Evolutionary conservation across 371 early-diverging fungal species (phyloP).

Genomic region (Mortierella sp.): DNA sequence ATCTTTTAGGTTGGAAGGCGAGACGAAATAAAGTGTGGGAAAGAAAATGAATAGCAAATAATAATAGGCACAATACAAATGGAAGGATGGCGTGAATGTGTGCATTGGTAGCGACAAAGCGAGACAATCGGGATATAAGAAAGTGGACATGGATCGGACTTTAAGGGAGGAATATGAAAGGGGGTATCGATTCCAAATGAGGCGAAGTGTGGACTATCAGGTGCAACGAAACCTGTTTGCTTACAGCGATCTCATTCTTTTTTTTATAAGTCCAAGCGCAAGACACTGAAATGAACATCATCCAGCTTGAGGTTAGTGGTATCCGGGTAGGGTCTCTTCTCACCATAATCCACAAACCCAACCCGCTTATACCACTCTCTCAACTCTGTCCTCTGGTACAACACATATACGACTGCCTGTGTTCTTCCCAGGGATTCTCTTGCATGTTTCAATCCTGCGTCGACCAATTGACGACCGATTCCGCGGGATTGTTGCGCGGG

Average conservation of each 20-base stretch:
- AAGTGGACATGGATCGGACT: neutral
- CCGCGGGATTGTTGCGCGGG: slow-evolving; percentile 64
- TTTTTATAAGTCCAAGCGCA: slow-evolving; percentile 8
- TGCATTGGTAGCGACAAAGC: neutral
- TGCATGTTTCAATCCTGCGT: slow-evolving; percentile 60
- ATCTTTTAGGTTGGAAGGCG: slow-evolving; percentile 26
- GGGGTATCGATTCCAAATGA: neutral
- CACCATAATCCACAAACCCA: slow-evolving; percentile 66
- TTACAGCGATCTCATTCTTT: neutral
- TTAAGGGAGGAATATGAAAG: neutral
- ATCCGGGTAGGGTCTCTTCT: slow-evolving; percentile 49
- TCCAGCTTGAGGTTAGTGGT: neutral
- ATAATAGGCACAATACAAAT: neutral
- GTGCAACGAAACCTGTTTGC: neutral
- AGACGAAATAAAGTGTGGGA: neutral
- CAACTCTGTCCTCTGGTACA: slow-evolving; percentile 62
- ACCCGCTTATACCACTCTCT: slow-evolving; percentile 63
- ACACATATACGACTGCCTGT: slow-evolving; percentile 60
- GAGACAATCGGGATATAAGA: neutral
- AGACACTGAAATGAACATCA: slow-evolving; percentile 28
- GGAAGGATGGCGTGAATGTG: neutral
- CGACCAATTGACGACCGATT: slow-evolving; percentile 63
- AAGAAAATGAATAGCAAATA: neutral
- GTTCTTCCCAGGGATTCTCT: slow-evolving; percentile 47
- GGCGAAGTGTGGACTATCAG: neutral